Evolutionary conservation across 2,329 filamentous ascomycete species (phyloP).

Genomic region (Aspergillus fructus): DNA sequence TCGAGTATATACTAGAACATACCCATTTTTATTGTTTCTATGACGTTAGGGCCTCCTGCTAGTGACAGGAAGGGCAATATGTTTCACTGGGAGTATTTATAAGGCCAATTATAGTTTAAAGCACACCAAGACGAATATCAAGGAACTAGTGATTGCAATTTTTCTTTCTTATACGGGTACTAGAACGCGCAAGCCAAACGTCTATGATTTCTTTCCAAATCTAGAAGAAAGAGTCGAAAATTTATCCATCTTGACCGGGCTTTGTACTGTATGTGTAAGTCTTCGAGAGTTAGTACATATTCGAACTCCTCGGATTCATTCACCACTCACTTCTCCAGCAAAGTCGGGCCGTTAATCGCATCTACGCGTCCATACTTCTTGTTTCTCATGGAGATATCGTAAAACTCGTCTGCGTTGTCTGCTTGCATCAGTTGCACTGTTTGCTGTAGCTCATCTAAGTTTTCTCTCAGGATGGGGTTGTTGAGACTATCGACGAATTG

Average conservation of each 20-base stretch:
- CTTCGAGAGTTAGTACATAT: slow-evolving; percentile 41
- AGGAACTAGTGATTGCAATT: neutral
- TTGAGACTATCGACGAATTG: slow-evolving; percentile 84
- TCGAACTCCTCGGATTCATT: neutral
- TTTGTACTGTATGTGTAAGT: slow-evolving; percentile 63
- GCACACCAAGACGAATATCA: neutral
- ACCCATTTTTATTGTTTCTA: slow-evolving; percentile 1
- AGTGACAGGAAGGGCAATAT: neutral
- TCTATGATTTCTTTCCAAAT: slow-evolving; percentile 60
- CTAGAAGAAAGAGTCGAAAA: slow-evolving; percentile 72
- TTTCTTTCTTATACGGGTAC: slow-evolving; percentile 8
- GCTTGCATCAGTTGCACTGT: slow-evolving; percentile 82
- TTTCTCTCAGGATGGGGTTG: slow-evolving; percentile 83
- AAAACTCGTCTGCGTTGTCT: slow-evolving; percentile 95
- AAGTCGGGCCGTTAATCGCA: slow-evolving; percentile 78
- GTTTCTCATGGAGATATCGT: slow-evolving; percentile 84
- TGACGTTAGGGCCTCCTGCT: neutral
- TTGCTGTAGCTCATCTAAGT: slow-evolving; percentile 89
- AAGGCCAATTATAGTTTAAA: neutral
- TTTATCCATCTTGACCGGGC: slow-evolving; percentile 60
- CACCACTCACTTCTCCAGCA: slow-evolving; percentile 82
- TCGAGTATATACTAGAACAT: slow-evolving; percentile 1
- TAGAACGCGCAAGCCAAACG: neutral
- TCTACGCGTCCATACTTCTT: slow-evolving; percentile 94
- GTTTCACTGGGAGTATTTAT: neutral